Base-by-base conservation (phyloP, 805 yeast species). In the Candida pini region DNA sequence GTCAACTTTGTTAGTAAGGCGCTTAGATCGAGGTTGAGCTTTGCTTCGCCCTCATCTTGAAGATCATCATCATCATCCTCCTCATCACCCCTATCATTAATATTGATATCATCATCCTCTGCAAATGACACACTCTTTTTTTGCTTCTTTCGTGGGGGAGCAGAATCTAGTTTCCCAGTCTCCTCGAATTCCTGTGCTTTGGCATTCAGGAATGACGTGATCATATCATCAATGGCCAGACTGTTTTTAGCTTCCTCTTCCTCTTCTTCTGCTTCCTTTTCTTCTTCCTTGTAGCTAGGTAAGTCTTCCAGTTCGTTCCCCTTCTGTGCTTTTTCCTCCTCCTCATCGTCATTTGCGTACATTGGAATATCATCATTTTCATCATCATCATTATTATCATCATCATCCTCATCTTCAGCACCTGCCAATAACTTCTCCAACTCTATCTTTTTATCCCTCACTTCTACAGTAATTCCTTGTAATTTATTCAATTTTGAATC, bases 401-500 rank as follows among this genome's bases (percentile, higher is more conserved):
- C 43, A 12, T 35, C 49, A 21, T 26, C 29, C 9, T 25, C 37
- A 4, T 28, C 35, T 18, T 15, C 36, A 18, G 30, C 36, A 19
- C 28, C 45, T 14, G 39, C 39, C 17, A 51, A 31, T 14, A 52
- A 43, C 23, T 43, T 43, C 32, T 53, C 50, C 23, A 58, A 43
- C 32, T 56, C 63, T 13, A 31, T 28, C 33, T 45, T 46, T 24
- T 51, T 49, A 17, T 34, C 38, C n/a, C 12, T 33, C 8, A 53
- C 48, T 15, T 39, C 32, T 10, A 12, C 28, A 4, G 30, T 34
- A 38, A 44, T 54, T n/a, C 40, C 26, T 5, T 36, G 33, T 26
- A 51, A 40, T 18, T 46, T 42, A n/a, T 28, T 30, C 13, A 53
- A 27, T 32, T 51, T 52, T 6, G 39, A 37, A 14, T 46, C 38